phyloP scores from a whole-genome alignment of 2,329 filamentous ascomycete genomes.

The Huntiella moniliformis region DNA sequence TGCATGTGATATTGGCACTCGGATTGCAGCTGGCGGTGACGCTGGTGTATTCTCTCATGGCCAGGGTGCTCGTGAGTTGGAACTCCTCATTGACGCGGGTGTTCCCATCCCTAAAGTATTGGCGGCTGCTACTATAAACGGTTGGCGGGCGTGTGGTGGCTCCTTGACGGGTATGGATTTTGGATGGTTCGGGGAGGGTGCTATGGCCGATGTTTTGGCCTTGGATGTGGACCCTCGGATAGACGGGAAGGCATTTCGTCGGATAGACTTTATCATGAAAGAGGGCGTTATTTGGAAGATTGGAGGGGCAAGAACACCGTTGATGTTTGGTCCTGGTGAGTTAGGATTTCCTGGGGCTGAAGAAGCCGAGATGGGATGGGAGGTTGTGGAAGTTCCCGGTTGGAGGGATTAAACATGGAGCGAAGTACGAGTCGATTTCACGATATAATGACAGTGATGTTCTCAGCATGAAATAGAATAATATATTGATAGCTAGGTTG shows the following conservation, averaged over 20 bases:
- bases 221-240: conserved; percentile 25
- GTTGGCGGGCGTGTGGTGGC: conserved; percentile 36
- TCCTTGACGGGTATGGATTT: conserved; percentile 18
- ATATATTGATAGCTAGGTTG: no score
- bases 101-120: conserved; percentile 31
- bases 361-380: conserved; percentile 11
- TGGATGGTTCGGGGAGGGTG: conserved; percentile 30
- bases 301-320: conserved; percentile 14
- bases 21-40: conserved; percentile 33
- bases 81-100: conserved; percentile 33
- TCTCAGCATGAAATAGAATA: no score
- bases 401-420: conserved; percentile 2
- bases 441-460: no score
- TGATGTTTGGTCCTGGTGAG: conserved; percentile 6
- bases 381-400: conserved; percentile 11
- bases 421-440: background rate
- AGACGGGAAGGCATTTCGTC: conserved; percentile 24
- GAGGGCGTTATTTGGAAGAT: conserved; percentile 32
- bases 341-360: background rate
- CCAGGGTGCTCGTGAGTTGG: conserved; percentile 31
- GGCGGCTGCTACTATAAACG: conserved; percentile 29
- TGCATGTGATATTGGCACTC: conserved; percentile 28
- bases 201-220: conserved; percentile 32
- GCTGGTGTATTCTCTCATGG: conserved; percentile 35
- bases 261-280: conserved; percentile 38